These are phyloP conservation scores for Trichoderma sp. DNA, from an alignment of 2,329 filamentous ascomycete species.

Conservation along the genomic window DNA sequence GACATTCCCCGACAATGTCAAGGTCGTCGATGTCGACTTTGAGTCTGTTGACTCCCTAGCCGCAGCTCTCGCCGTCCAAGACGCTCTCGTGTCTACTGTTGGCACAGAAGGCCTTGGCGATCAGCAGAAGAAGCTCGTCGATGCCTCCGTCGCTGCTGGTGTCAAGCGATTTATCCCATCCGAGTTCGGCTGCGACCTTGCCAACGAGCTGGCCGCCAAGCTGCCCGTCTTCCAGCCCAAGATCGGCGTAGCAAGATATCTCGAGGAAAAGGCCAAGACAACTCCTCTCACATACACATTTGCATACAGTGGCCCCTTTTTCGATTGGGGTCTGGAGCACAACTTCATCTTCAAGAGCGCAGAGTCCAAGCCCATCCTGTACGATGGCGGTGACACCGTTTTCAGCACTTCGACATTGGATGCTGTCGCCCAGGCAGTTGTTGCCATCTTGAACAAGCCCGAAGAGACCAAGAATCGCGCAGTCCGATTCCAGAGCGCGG, in stretches of 20 bases:
- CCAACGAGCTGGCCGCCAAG: constrained; percentile 34
- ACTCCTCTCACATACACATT: constrained; percentile 55
- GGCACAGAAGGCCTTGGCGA: constrained; percentile 41
- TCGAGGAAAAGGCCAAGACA: constrained; percentile 43
- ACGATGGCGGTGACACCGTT: constrained; percentile 50
- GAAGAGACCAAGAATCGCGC: constrained; percentile 55
- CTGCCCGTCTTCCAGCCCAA: constrained; percentile 58
- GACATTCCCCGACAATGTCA: constrained; percentile 32
- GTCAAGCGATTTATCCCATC: constrained; percentile 64
- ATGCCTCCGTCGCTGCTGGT: constrained; percentile 60
- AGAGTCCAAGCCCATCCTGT: constrained; percentile 43
- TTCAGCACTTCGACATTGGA: constrained; percentile 52
- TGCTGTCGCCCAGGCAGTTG: constrained; percentile 50
- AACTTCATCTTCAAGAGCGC: constrained; percentile 48
- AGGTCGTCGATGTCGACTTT: constrained; percentile 41
- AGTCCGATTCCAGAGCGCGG: constrained; percentile 48
- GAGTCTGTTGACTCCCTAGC: constrained; percentile 50
- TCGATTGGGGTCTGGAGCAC: constrained; percentile 55
- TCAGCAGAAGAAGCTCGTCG: constrained; percentile 47
- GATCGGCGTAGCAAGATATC: constrained; percentile 40
- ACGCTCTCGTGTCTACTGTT: constrained; percentile 51
- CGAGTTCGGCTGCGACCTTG: constrained; percentile 51
- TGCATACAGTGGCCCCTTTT: constrained; percentile 56
- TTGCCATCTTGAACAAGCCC: constrained; percentile 49
- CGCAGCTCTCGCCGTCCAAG: constrained; percentile 54